Base-by-base conservation (phyloP, 352 stramenopile genomes). In the Pythium oligandrum region DNA sequence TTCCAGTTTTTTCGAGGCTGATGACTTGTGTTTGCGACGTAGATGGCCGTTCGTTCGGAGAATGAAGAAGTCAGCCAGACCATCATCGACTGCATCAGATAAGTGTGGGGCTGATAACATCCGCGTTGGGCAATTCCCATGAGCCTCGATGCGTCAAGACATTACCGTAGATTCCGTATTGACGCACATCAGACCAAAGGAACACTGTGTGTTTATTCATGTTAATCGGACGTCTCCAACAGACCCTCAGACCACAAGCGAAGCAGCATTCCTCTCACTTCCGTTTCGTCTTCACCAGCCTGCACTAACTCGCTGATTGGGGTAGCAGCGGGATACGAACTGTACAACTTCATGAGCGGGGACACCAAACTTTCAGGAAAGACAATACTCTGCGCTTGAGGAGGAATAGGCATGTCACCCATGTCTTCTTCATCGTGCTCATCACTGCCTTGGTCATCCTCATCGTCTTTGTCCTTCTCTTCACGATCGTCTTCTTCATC, bases 81-180 rank as follows among this genome's bases (percentile, higher is more conserved):
- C 64, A 96, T 99, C 40, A 93, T 97, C 61, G 95, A 98, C 61
- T 98, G 96, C 77, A 99, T 99, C 73, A 78, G 83, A 77, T 94
- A 89, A 90, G 53, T 58, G 58, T 26, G 17, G 17, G 17, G 17
- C 17, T 26, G 17, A 26, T 26, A 26, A 26, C 17, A 26, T 26
- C 17, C 17, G 17, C 17, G 17, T 26, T 26, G 17, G 17, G 17
- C 17, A 26, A 0, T 26, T 26, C 17, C 17, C 17, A 26, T 26
- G 17, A 26, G 17, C 17, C 17, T 26, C 17, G 17, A 26, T 26
- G 17, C 17, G 17, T 26, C 17, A 26, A 26, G 17, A 26, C 17
- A 26, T 26, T 26, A 26, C 17, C 17, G 17, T 26, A 26, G 17
- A 26, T 26, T 26, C 17, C 17, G 17, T 26, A 26, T 26, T 26